Evolutionary conservation across 441 rosid genomes (phyloP).

Genomic region (Erysimum cheiri): DNA sequence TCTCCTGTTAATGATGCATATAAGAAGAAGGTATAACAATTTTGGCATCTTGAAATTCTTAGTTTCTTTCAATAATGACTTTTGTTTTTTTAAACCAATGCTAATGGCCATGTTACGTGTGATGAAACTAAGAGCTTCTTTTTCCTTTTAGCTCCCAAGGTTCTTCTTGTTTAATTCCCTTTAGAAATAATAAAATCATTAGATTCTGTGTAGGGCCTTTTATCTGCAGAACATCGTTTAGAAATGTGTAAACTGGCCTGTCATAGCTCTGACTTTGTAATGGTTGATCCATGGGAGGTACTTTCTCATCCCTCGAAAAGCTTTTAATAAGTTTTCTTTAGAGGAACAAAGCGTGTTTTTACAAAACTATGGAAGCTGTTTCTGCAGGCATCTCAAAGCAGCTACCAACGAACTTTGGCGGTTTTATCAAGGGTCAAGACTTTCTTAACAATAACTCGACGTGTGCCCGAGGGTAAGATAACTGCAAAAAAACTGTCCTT

Average conservation of each 20-base stretch:
- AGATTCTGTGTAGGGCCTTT: constrained; percentile 63
- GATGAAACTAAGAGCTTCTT: constrained; percentile 27
- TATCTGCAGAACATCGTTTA: constrained; percentile 72
- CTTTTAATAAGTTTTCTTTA: constrained; percentile 17
- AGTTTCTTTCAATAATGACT: constrained; percentile 1
- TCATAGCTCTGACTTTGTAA: constrained; percentile 75
- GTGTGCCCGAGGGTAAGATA: constrained; percentile 56
- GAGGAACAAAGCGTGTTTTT: constrained; percentile 2
- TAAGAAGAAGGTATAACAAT: constrained; percentile 62
- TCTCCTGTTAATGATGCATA: constrained; percentile 92
- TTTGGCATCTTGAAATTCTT: neutral
- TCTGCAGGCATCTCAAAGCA: constrained; percentile 72
- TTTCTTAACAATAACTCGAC: constrained; percentile 44
- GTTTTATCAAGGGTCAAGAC: constrained; percentile 72
- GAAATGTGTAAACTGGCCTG: constrained; percentile 79
- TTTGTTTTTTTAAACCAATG: neutral
- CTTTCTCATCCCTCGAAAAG: neutral
- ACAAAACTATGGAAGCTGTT: constrained; percentile 25
- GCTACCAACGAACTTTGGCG: constrained; percentile 68
- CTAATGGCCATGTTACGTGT: neutral
- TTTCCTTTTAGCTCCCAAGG: neutral
- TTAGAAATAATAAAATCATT: constrained; percentile 16
- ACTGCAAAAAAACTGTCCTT: neutral
- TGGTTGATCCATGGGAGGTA: constrained; percentile 99
- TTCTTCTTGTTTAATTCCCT: constrained; percentile 2